A percentile compares a stretch with the other conserved stretches of the same genome.
Evolutionary conservation across 306 rosid species (phyloP).

Genomic region (Begonia fuchsioides): DNA sequence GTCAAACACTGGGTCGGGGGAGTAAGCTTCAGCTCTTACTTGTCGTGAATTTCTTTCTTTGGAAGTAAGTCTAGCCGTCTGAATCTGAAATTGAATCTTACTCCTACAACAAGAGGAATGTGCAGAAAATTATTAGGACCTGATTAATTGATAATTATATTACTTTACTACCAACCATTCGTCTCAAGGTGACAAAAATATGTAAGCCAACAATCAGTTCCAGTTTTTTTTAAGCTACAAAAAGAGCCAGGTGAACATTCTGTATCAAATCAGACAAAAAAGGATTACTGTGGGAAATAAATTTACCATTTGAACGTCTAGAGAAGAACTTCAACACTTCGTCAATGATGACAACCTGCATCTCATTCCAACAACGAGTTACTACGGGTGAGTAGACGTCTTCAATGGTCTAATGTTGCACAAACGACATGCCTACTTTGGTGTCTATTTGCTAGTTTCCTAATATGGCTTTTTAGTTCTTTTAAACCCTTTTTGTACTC

Average conservation of each 20-base stretch:
- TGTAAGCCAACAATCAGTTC: no score
- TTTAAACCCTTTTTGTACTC: no score
- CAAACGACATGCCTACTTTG: no score
- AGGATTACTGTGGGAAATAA: conserved; percentile 7
- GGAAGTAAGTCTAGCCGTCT: conserved; percentile 78
- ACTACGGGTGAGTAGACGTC: no score
- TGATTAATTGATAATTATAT: no score
- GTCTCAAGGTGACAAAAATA: neutral
- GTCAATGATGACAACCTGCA: conserved; percentile 77
- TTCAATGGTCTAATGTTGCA: no score
- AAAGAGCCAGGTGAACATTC: neutral
- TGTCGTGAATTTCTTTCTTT: conserved; percentile 51
- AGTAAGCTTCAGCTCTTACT: conserved; percentile 24
- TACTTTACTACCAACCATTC: neutral
- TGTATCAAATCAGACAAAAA: conserved; percentile 1
- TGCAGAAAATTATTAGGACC: neutral
- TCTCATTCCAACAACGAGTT: neutral
- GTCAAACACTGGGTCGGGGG: conserved; percentile 7
- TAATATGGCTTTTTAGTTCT: no score
- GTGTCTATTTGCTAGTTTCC: no score
- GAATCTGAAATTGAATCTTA: conserved; percentile 51
- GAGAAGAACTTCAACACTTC: conserved; percentile 89
- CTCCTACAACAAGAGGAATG: conserved; percentile 35
- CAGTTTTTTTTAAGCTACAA: no score
- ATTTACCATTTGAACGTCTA: conserved; percentile 47